These are phyloP conservation scores for Kazachstania sp. DNA, from an alignment of 1,139 yeast genomes.

Conservation along the genomic window DNA sequence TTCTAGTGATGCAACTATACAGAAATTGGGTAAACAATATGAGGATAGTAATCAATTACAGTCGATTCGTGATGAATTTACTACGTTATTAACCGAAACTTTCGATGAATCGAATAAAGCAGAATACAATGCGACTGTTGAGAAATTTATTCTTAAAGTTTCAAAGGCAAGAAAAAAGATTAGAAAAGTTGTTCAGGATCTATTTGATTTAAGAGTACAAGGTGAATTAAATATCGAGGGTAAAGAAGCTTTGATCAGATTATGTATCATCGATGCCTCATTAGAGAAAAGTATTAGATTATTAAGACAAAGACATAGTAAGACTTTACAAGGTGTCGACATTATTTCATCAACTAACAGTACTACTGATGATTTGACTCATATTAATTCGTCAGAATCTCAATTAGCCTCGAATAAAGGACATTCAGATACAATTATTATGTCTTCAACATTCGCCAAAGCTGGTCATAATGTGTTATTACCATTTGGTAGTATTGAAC, in stretches of 20 bases:
- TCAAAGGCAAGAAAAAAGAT: conserved; percentile 39
- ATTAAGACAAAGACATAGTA: conserved; percentile 34
- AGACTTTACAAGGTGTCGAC: neutral
- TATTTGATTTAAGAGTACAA: conserved; percentile 47
- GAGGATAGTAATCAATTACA: conserved; percentile 14
- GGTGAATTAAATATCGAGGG: conserved; percentile 55
- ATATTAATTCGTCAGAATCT: neutral
- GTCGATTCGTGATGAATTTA: conserved; percentile 31
- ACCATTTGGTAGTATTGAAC: conserved; percentile 30
- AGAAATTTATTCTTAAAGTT: conserved; percentile 40
- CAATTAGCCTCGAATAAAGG: neutral
- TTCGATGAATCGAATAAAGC: conserved; percentile 21
- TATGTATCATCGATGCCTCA: conserved; percentile 61
- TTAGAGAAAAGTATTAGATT: conserved; percentile 56
- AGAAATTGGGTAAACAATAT: neutral
- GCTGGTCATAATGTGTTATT: conserved; percentile 31
- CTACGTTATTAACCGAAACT: conserved; percentile 27
- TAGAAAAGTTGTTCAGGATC: conserved; percentile 46
- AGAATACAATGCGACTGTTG: conserved; percentile 26
- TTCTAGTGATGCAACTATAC: neutral
- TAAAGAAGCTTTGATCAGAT: conserved; percentile 60
- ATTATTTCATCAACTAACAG: neutral
- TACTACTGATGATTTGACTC: neutral
- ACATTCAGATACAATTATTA: conserved; percentile 5
- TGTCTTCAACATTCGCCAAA: conserved; percentile 23